Conservation (phyloP, 2,329 filamentous ascomycete species). For the Pseudonectria buxi region DNA sequence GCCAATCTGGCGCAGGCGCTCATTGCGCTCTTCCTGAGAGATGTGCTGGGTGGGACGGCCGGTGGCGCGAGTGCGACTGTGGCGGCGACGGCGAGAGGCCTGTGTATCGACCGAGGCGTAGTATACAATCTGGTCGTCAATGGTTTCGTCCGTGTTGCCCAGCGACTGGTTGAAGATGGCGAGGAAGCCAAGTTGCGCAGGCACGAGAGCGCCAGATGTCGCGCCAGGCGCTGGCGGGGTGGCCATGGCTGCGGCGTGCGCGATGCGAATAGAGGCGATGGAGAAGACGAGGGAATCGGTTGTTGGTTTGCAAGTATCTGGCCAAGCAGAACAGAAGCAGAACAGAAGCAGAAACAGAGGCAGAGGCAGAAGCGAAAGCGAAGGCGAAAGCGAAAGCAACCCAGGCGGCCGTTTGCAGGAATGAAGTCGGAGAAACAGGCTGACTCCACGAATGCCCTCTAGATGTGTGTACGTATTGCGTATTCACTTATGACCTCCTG, state of each 20-base stretch:
- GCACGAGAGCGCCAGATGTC: slow-evolving; percentile 31
- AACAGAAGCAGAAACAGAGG: neutral
- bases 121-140: slow-evolving; percentile 85
- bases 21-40: slow-evolving; percentile 66
- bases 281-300: neutral
- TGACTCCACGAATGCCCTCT: too few species aligned
- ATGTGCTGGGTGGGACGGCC: slow-evolving; percentile 37
- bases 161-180: slow-evolving; percentile 92
- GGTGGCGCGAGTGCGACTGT: slow-evolving; percentile 36
- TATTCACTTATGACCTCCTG: too few species aligned
- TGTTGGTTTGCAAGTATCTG: too few species aligned
- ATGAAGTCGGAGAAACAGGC: too few species aligned
- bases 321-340: neutral
- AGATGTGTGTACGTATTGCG: too few species aligned
- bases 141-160: slow-evolving; percentile 49
- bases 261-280: neutral
- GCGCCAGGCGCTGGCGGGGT: slow-evolving; percentile 9
- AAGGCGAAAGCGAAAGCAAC: neutral
- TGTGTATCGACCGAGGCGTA: slow-evolving; percentile 62
- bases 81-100: slow-evolving; percentile 31
- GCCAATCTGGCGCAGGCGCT: slow-evolving; percentile 85
- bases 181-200: slow-evolving; percentile 83
- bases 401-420: too few species aligned
- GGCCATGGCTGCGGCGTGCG: slow-evolving; percentile 10
- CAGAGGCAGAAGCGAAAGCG: neutral